Conservation (phyloP, 257 asterid species). For the Capsicum baccatum region DNA sequence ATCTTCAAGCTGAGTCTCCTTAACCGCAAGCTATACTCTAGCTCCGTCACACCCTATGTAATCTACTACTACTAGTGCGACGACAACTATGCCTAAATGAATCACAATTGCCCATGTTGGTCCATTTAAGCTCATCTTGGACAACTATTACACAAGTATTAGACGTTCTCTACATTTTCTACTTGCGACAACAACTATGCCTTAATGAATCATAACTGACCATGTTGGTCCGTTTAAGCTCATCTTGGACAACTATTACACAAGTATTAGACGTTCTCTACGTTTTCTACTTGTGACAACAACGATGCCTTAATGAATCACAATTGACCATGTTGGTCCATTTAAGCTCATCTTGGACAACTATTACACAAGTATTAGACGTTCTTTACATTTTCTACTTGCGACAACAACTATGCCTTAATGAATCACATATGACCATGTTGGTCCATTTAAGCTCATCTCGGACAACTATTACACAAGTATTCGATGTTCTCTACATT, state of each 20-base stretch:
- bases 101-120: not conserved
- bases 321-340: too few relatives aligned
- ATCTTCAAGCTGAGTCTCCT: not conserved
- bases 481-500: conserved; percentile 14
- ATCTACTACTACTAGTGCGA: not conserved
- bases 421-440: not conserved
- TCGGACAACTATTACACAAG: not conserved
- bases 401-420: not conserved
- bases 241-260: not conserved
- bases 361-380: too few relatives aligned
- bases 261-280: conserved; percentile 11
- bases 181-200: not conserved
- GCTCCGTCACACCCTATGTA: too few relatives aligned
- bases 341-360: too few relatives aligned
- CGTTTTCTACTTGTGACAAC: not conserved
- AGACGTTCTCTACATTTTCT: conserved; percentile 7
- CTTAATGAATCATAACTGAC: not conserved
- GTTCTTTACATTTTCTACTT: not conserved
- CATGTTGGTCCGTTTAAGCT: not conserved
- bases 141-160: not conserved
- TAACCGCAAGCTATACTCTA: not conserved
- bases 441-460: not conserved
- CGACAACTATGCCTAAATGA: not conserved
- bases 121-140: not conserved
- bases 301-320: too few relatives aligned